Evolutionary conservation across 2,329 filamentous ascomycete species (phyloP).

Genomic region (Verticillium zaregamsianum): DNA sequence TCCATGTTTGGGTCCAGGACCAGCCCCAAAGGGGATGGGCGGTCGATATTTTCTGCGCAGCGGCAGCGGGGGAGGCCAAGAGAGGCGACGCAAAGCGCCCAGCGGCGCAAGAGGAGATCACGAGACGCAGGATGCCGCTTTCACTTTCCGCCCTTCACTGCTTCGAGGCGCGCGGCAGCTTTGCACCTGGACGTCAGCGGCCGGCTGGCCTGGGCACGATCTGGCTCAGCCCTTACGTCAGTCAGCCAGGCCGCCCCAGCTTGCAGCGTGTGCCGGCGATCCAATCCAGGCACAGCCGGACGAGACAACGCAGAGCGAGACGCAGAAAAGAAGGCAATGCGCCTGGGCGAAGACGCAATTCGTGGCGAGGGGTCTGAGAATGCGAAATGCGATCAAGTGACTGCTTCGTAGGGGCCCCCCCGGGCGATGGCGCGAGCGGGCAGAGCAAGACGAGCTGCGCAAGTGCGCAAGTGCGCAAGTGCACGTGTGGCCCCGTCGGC

Average conservation of each 20-base stretch:
- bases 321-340: background rate
- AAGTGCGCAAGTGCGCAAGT: background rate
- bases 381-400: background rate
- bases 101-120: background rate
- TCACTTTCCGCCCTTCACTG: no score
- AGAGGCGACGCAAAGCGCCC: background rate
- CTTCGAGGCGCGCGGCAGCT: no score
- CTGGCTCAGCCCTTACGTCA: no score
- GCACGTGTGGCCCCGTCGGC: slow-evolving; percentile 3
- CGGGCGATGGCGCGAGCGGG: background rate
- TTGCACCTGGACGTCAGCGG: no score
- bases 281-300: background rate
- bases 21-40: background rate
- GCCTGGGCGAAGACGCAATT: background rate
- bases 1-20: no score
- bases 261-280: background rate
- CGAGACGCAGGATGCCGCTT: background rate
- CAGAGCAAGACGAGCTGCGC: background rate
- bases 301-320: background rate
- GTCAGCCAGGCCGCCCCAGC: background rate
- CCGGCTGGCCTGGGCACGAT: no score
- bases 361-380: background rate
- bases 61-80: background rate
- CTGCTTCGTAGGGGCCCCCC: background rate
- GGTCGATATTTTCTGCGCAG: background rate